These are phyloP conservation scores for Mucor plumbeus DNA, from an alignment of 371 early-diverging fungal genomes.

Conservation along the genomic window DNA sequence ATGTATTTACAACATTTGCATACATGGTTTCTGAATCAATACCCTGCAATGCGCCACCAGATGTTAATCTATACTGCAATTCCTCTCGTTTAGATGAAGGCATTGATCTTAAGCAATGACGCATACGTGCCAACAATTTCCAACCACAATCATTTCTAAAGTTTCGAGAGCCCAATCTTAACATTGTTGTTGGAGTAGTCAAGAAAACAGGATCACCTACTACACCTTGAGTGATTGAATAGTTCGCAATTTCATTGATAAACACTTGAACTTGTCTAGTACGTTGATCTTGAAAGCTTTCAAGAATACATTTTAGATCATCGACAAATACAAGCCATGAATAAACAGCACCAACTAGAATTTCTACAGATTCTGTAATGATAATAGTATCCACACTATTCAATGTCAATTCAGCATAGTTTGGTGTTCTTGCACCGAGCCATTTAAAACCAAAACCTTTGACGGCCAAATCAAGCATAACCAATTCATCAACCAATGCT, in stretches of 20 bases:
- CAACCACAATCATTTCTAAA: slow-evolving; percentile 78
- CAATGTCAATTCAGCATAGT: slow-evolving; percentile 55
- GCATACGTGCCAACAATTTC: slow-evolving; percentile 76
- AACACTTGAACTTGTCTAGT: slow-evolving; percentile 66
- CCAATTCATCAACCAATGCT: slow-evolving; percentile 58
- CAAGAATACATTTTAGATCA: slow-evolving; percentile 62
- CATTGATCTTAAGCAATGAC: slow-evolving; percentile 66
- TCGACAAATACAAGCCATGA: slow-evolving; percentile 78
- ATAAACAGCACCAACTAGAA: slow-evolving; percentile 73
- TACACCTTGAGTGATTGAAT: slow-evolving; percentile 52
- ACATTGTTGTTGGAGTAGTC: slow-evolving; percentile 72
- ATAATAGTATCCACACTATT: slow-evolving; percentile 58
- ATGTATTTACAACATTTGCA: slow-evolving; percentile 51
- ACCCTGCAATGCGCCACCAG: slow-evolving; percentile 39
- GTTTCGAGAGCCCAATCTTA: slow-evolving; percentile 69
- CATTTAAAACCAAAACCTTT: slow-evolving; percentile 60
- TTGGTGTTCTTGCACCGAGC: slow-evolving; percentile 56
- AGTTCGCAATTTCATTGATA: slow-evolving; percentile 63
- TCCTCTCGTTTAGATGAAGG: slow-evolving; percentile 39
- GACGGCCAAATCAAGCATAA: slow-evolving; percentile 66
- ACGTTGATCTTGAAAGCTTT: slow-evolving; percentile 57
- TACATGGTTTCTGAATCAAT: slow-evolving; percentile 56
- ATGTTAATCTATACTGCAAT: slow-evolving; percentile 55
- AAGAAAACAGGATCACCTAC: slow-evolving; percentile 75
- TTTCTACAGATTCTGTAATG: slow-evolving; percentile 77